Percentiles rank a stretch among this genome's conserved stretches.
Conservation (phyloP, 208 protist genomes). For the Novymonas esmeraldas region DNA sequence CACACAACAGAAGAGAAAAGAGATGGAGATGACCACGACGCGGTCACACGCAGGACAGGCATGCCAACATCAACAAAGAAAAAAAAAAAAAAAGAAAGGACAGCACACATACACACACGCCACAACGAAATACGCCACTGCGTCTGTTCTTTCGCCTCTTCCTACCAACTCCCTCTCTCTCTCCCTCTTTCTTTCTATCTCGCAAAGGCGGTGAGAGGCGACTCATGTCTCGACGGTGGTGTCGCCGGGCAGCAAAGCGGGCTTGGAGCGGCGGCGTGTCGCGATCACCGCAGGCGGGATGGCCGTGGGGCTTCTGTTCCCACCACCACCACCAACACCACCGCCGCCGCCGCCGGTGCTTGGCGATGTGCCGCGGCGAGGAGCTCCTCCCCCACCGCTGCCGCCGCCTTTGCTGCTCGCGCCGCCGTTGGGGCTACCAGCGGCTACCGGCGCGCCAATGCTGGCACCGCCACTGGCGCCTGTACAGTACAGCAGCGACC, state of each 20-base stretch:
- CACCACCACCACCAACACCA: neutral
- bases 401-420: neutral
- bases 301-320: neutral
- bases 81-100: neutral
- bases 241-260: neutral
- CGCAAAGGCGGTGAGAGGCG: neutral
- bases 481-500: conserved; percentile 47
- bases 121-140: neutral
- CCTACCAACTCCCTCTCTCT: no score
- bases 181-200: neutral
- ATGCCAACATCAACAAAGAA: neutral
- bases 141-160: neutral
- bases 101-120: neutral
- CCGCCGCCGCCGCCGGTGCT: neutral
- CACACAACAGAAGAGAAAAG: neutral
- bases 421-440: neutral
- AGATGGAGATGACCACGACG: neutral
- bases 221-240: conserved; percentile 11
- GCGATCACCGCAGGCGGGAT: conserved; percentile 22
- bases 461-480: neutral
- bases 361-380: conserved; percentile 11
- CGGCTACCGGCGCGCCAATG: neutral
- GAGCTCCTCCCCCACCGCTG: neutral
- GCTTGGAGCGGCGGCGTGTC: conserved; percentile 19
- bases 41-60: neutral